These are phyloP conservation scores for Aspergillus sp. DNA, from an alignment of 2,329 filamentous ascomycete species.

Conservation along the genomic window DNA sequence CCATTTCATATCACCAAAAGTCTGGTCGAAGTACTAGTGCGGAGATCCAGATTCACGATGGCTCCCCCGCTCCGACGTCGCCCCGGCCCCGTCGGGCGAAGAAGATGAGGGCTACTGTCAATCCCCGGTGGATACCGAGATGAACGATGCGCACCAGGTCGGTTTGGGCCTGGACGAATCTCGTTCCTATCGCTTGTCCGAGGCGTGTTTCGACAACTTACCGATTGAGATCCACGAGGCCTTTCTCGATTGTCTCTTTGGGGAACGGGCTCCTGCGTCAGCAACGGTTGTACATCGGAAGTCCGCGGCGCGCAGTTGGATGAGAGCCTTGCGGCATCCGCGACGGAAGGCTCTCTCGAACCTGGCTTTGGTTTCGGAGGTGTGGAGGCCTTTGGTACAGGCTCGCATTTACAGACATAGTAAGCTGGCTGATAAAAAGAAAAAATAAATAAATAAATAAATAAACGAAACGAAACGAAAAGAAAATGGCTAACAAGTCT, in stretches of 20 bases:
- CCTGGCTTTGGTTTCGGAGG: slow-evolving; percentile 49
- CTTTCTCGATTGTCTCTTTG: slow-evolving; percentile 63
- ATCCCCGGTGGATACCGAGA: slow-evolving; percentile 15
- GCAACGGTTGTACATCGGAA: slow-evolving; percentile 50
- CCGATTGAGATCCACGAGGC: slow-evolving; percentile 65
- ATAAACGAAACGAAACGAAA: too few relatives aligned
- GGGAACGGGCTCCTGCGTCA: slow-evolving; percentile 56
- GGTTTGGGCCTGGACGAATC: slow-evolving; percentile 4
- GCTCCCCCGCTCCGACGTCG: slow-evolving; percentile 12
- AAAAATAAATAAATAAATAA: too few relatives aligned
- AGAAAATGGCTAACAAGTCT: too few relatives aligned
- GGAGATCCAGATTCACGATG: slow-evolving; percentile 17
- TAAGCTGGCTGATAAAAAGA: slow-evolving; percentile 14
- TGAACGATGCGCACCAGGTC: slow-evolving; percentile 16
- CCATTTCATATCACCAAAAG: slow-evolving; percentile 15
- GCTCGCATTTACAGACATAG: slow-evolving; percentile 63
- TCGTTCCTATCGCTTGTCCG: slow-evolving; percentile 7
- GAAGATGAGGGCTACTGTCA: slow-evolving; percentile 6
- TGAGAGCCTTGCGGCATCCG: slow-evolving; percentile 57
- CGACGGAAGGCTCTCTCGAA: slow-evolving; percentile 59
- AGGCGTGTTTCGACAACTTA: slow-evolving; percentile 36
- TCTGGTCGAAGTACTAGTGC: slow-evolving; percentile 19
- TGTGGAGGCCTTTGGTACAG: slow-evolving; percentile 63
- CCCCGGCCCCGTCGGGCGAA: slow-evolving; percentile 10
- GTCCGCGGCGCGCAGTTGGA: slow-evolving; percentile 50